Evolutionary conservation across 2,329 filamentous ascomycete genomes (phyloP).

Genomic region (Hypoxylon sp.): DNA sequence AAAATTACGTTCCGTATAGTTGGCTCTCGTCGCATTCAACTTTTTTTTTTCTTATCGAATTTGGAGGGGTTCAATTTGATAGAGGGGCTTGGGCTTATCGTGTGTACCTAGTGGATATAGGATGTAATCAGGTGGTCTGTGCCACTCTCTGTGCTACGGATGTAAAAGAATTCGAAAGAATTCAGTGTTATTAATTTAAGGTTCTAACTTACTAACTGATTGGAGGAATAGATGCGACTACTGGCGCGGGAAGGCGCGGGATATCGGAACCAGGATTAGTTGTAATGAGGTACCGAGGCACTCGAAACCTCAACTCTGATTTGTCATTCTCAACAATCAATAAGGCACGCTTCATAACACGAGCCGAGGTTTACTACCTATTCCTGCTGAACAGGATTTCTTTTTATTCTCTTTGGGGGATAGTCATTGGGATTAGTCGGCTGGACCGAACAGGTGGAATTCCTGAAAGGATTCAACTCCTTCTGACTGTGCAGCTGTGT

Average conservation of each 20-base stretch:
- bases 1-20: background rate
- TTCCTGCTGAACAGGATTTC: background rate
- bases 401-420: background rate
- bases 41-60: conserved; percentile 35
- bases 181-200: background rate
- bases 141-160: background rate
- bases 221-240: too few relatives aligned
- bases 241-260: background rate
- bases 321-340: background rate
- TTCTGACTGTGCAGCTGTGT: background rate
- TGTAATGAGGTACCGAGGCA: background rate
- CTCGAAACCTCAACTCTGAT: background rate
- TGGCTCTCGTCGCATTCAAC: conserved; percentile 9
- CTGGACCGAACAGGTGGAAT: background rate
- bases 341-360: background rate
- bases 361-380: background rate
- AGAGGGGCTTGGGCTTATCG: conserved; percentile 43
- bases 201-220: too few relatives aligned
- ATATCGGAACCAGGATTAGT: background rate
- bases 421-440: background rate
- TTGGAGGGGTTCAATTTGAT: conserved; percentile 34
- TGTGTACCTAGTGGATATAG: background rate
- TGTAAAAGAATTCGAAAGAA: too few relatives aligned
- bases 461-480: background rate
- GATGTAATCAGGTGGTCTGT: conserved; percentile 5